Evolutionary conservation across 805 yeast species (phyloP), one percentile per base, ranked within the genome.

Genomic region (Metschnikowia shivogae): DNA sequence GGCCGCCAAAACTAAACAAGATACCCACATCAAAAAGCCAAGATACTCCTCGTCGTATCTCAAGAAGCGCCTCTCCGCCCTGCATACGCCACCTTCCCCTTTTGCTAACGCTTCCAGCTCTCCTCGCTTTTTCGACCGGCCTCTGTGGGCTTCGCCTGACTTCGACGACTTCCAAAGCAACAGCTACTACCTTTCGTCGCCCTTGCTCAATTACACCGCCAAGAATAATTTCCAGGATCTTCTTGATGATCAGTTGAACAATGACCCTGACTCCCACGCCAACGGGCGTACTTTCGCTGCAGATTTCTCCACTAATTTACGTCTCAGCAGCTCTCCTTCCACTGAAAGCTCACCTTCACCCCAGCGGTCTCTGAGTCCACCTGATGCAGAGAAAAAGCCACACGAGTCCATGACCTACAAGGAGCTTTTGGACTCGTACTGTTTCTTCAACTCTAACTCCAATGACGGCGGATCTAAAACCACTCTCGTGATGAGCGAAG

Each of bases 361-460:
- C 5, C 31, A 27, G 8, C 31, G 19, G n/a, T 11, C 27, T 8
- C 34, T 26, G 6, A 30, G 17, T 10, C 31, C 36, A 9, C 36
- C 19, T 17, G 17, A 13, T 7, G 9, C 27, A 32, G 14, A 44
- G 17, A 34, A 31, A n/a, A 36, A 43, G 27, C 36, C 33, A 2
- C 43, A 76, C 43, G 70, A 78, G 52, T 73, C 84, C 5, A 72
- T 74, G 53, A 67, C 80, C 1, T 82, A 82, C 55, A 74, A 76
- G 50, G 78, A 80, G 46, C 61, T 82, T 17, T 61, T 82, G 42
- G 80, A 81, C 39, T 73, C 77, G 26, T 82, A 78, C 55, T 82
- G 88, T 52, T 82, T 82, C 54, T 82, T 76, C 45, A 54, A 65
- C 9, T 39, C 62, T 3, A 52, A 54, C n/a, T 37, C 50, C n/a